Evolutionary conservation across 257 asterid species (phyloP).

Genomic region (Solanum pennellii): DNA sequence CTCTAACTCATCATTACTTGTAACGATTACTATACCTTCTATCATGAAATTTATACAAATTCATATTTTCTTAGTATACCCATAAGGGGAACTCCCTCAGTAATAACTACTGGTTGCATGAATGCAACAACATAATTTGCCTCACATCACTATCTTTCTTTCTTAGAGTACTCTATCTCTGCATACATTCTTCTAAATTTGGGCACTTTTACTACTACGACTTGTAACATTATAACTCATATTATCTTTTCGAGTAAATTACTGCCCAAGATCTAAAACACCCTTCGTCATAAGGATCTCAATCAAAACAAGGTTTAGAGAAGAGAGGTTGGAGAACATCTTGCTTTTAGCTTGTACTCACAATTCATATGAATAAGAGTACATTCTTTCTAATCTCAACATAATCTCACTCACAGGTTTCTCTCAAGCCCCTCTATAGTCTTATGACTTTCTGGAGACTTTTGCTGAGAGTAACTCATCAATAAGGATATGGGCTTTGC

Average conservation of each 20-base stretch:
- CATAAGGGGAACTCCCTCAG: no score
- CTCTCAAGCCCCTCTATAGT: background rate
- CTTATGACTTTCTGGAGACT: background rate
- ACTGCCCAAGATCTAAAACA: background rate
- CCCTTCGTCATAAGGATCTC: background rate
- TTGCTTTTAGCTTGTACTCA: background rate
- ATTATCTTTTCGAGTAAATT: background rate
- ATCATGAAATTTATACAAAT: no score
- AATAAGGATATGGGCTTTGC: background rate
- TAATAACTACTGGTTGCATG: no score
- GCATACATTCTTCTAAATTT: no score
- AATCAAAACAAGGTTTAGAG: background rate
- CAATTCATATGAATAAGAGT: background rate
- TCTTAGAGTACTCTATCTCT: no score
- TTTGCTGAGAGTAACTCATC: background rate
- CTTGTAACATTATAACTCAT: no score
- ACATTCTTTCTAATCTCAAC: background rate
- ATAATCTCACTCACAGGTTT: background rate
- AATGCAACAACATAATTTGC: no score
- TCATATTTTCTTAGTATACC: no score
- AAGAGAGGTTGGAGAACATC: background rate
- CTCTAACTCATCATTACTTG: no score
- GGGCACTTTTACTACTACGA: no score
- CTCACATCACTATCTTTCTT: no score
- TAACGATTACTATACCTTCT: no score